Evolutionary conservation across 2,329 filamentous ascomycete genomes (phyloP).

Genomic region (Penicillium expansum): DNA sequence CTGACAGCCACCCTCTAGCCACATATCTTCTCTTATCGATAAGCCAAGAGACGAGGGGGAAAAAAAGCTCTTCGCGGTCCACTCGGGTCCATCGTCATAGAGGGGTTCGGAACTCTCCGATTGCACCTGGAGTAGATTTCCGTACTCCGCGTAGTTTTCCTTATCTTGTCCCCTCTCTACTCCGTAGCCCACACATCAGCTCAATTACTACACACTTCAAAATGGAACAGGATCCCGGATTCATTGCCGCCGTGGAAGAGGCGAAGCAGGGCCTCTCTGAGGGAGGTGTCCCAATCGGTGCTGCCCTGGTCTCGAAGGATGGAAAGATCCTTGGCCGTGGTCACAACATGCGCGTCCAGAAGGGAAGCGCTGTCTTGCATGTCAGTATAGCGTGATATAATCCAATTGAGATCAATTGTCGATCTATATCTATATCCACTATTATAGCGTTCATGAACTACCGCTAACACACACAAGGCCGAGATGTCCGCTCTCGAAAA

Average conservation of each 20-base stretch:
- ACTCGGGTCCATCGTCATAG: constrained; percentile 5
- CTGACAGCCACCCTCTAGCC: constrained; percentile 9
- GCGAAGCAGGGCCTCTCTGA: constrained; percentile 55
- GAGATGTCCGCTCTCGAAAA: constrained; percentile 75
- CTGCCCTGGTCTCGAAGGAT: constrained; percentile 63
- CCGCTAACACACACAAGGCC: constrained; percentile 49
- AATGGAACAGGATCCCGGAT: constrained; percentile 50
- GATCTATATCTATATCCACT: neutral
- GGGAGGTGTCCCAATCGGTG: constrained; percentile 59
- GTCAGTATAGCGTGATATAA: constrained; percentile 44
- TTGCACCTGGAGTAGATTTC: constrained; percentile 1
- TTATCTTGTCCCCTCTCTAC: neutral
- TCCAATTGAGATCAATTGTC: neutral
- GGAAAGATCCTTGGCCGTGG: constrained; percentile 69
- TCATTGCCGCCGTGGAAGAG: constrained; percentile 58
- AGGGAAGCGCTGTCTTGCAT: constrained; percentile 68
- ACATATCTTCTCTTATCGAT: constrained; percentile 26
- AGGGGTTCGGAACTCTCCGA: constrained; percentile 18
- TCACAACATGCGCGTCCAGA: constrained; percentile 74
- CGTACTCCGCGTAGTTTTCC: neutral
- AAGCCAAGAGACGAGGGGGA: constrained; percentile 14
- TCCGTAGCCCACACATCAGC: neutral
- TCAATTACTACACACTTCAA: neutral
- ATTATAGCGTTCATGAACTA: neutral
- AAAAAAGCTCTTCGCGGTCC: constrained; percentile 16